These are phyloP conservation scores for Vachellia pachyceras DNA, from an alignment of 306 rosid genomes.

Conservation along the genomic window DNA sequence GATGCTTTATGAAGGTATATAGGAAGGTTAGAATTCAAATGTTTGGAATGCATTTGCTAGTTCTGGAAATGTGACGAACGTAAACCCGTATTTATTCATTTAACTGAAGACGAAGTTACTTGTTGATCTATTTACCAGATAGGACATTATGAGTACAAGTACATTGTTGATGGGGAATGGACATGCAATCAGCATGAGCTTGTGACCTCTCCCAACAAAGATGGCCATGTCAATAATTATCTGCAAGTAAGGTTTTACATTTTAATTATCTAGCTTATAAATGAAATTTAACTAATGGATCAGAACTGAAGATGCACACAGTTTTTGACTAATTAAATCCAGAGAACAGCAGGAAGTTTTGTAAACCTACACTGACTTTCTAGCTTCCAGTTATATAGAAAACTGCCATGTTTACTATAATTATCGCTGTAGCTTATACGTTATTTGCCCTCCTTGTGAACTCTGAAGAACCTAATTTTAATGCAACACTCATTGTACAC, in stretches of 20 bases:
- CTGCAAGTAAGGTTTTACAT: slow-evolving; percentile 61
- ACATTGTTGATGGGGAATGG: slow-evolving; percentile 88
- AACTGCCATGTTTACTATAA: not conserved
- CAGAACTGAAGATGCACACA: not conserved
- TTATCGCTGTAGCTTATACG: not conserved
- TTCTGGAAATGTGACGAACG: not conserved
- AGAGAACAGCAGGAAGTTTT: slow-evolving; percentile 5
- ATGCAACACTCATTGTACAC: too few relatives aligned
- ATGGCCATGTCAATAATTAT: slow-evolving; percentile 88
- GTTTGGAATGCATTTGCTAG: not conserved
- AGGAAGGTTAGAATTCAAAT: slow-evolving; percentile 5
- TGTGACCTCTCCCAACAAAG: slow-evolving; percentile 68
- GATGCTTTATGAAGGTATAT: not conserved
- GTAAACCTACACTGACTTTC: not conserved
- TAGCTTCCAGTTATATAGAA: not conserved
- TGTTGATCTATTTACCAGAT: slow-evolving; percentile 59
- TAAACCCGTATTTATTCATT: slow-evolving; percentile 2
- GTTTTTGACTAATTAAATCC: slow-evolving; percentile 17
- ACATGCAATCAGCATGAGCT: slow-evolving; percentile 54
- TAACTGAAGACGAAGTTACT: slow-evolving; percentile 26
- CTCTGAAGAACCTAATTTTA: not conserved
- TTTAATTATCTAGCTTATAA: slow-evolving; percentile 10
- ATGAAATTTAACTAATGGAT: not conserved
- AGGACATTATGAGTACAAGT: slow-evolving; percentile 95
- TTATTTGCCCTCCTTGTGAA: not conserved